A percentile compares a stretch with the other conserved stretches of the same genome.
These are phyloP conservation scores for Trypanosoma vivax DNA, from an alignment of 208 protist genomes.

Conservation along the genomic window DNA sequence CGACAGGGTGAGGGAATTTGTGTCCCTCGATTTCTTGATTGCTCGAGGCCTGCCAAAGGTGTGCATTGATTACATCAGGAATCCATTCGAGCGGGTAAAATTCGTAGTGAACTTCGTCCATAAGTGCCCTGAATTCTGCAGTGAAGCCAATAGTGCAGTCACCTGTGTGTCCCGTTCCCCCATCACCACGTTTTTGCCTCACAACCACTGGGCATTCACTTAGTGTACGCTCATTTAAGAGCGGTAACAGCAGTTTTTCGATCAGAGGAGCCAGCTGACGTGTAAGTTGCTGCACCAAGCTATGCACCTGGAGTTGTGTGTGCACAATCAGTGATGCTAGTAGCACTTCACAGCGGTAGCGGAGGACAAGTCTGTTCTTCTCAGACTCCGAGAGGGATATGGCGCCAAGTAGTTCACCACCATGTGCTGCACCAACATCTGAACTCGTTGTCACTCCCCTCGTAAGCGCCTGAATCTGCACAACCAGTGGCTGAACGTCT, in stretches of 20 bases:
- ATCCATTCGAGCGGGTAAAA: constrained; percentile 84
- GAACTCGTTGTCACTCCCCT: constrained; percentile 5
- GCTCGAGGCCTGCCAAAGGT: not conserved
- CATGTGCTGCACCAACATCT: constrained; percentile 1
- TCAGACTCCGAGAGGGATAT: constrained; percentile 24
- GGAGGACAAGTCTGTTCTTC: constrained; percentile 33
- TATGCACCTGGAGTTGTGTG: constrained; percentile 62
- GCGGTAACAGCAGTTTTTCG: constrained; percentile 18
- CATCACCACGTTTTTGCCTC: not conserved
- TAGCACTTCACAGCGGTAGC: constrained; percentile 67
- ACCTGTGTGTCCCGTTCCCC: not conserved
- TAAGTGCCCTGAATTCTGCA: constrained; percentile 39
- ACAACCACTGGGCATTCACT: constrained; percentile 1
- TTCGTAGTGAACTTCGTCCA: constrained; percentile 70
- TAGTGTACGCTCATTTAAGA: constrained; percentile 12
- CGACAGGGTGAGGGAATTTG: not conserved
- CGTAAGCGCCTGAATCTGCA: constrained; percentile 59
- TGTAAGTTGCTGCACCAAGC: constrained; percentile 58
- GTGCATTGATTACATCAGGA: constrained; percentile 27
- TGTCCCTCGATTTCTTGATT: not conserved
- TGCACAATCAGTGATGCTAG: constrained; percentile 61
- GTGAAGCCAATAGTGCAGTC: constrained; percentile 25
- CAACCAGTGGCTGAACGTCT: constrained; percentile 50
- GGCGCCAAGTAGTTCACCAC: constrained; percentile 5
- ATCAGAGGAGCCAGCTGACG: constrained; percentile 65